Base-by-base conservation (phyloP, 805 yeast species). In the Monosporozyma aquatica region DNA sequence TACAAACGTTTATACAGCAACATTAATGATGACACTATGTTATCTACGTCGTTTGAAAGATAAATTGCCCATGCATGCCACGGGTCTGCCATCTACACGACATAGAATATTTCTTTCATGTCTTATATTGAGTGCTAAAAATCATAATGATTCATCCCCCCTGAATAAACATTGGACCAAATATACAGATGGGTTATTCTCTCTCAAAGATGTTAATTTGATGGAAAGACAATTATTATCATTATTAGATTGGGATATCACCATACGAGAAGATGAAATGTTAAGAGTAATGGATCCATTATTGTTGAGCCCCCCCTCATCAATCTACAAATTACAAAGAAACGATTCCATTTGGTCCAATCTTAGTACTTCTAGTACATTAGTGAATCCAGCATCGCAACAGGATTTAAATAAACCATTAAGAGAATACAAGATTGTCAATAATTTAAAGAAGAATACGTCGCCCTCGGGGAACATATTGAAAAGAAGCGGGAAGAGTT, bases 91-190 rank as follows among this genome's bases (percentile, higher is more conserved):
- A 35, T 81, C 87, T 51, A 82, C 90, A 3, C 69, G 83, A 55
- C 90, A 82, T 63, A 68, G 92, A 48, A 81, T 82, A 47, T 76
- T 82, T 51, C 68, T 82, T 41, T 82, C 86, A n/a, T 80, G 87
- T 57, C 65, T 82, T 53, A 80, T 82, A 44, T 67, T 82, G 47
- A 75, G 85, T 11, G 75, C 87, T 35, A 82, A 82, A 59, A 78
- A 70, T 63, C 82, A 80, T 67, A 82, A 82, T 62, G 92, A 82
- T 56, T 75, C 82, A 3, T 77, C 84, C n/a, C 87, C 89, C 47
- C 77, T 80, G 56, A 82, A 82, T 63, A 68, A 69, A 50, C 87
- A 82, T 61, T 82, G 92, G 92, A 77, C 84, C 28, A 74, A 71
- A 49, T 80, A 80, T 62, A 80, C 89, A 6, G 86, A 82, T 52